These are phyloP conservation scores for Mallotus nudiflorus DNA, from an alignment of 345 rosid species.

Conservation along the genomic window DNA sequence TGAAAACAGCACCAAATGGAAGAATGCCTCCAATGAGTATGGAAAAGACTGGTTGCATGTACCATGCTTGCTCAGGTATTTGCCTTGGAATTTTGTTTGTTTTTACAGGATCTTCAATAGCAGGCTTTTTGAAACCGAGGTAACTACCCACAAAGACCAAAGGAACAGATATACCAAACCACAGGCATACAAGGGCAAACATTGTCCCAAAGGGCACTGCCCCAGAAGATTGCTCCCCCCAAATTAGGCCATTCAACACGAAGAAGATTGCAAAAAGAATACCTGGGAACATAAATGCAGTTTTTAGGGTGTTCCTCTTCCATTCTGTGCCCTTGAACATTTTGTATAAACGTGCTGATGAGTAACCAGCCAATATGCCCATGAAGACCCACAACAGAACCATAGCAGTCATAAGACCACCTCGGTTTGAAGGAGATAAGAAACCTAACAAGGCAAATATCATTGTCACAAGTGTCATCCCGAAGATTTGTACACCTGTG, in stretches of 20 bases:
- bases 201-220: constrained; percentile 97
- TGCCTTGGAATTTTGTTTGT: constrained; percentile 96
- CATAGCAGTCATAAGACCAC: constrained; percentile 99
- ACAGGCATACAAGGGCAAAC: constrained; percentile 92
- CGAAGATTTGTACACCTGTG: constrained; percentile 91
- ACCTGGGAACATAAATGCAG: constrained; percentile 94
- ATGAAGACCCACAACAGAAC: constrained; percentile 98
- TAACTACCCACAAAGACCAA: constrained; percentile 93
- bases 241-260: constrained; percentile 79
- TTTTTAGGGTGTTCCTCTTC: constrained; percentile 90
- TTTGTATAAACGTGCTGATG: constrained; percentile 84
- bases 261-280: constrained; percentile 80
- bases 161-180: constrained; percentile 98
- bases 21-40: constrained; percentile 94
- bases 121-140: constrained; percentile 89
- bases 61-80: constrained; percentile 96
- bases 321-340: constrained; percentile 96
- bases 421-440: constrained; percentile 94
- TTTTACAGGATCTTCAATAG: constrained; percentile 86
- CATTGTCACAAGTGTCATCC: constrained; percentile 95
- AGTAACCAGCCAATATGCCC: constrained; percentile 92
- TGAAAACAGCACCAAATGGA: constrained; percentile 95
- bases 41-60: constrained; percentile 91
- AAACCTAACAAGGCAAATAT: constrained; percentile 91
- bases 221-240: constrained; percentile 97